phyloP scores from a whole-genome alignment of 164 flowering plant species.

The Magnolia kwangsiensis region DNA sequence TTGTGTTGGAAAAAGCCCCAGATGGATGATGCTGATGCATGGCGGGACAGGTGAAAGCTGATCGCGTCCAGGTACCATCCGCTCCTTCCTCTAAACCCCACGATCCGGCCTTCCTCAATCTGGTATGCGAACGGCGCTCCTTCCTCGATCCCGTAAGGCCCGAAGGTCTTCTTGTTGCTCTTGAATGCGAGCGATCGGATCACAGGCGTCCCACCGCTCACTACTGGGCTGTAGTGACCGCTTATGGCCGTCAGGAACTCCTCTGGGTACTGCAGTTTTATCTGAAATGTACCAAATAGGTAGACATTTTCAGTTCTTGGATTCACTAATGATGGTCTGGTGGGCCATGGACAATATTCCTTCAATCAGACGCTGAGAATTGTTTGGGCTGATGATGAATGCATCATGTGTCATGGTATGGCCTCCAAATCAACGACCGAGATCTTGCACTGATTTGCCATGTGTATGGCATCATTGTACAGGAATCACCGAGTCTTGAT shows the following conservation, averaged over 20 bases:
- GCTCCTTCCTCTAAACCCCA: conserved; percentile 57
- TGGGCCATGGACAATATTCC: too few relatives aligned
- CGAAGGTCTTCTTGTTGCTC: conserved; percentile 53
- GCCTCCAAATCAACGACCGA: too few relatives aligned
- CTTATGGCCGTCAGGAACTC: conserved; percentile 49
- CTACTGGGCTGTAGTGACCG: conserved; percentile 54
- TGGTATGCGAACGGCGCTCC: conserved; percentile 62
- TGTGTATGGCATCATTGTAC: too few relatives aligned
- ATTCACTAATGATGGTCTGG: too few relatives aligned
- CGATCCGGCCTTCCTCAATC: conserved; percentile 52
- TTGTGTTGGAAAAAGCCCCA: conserved; percentile 6
- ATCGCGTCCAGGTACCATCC: conserved; percentile 65
- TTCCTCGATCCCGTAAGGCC: conserved; percentile 67
- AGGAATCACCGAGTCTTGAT: too few relatives aligned
- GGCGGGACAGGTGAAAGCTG: conserved; percentile 39
- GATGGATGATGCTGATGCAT: conserved; percentile 16
- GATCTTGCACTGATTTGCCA: too few relatives aligned
- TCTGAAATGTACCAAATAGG: conserved; percentile 22
- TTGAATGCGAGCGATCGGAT: conserved; percentile 57
- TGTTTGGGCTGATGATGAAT: too few relatives aligned
- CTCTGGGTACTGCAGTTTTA: conserved; percentile 56
- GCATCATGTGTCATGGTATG: too few relatives aligned
- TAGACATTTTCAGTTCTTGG: too few relatives aligned
- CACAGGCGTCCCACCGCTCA: conserved; percentile 46
- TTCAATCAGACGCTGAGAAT: too few relatives aligned